Evolutionary conservation across 805 yeast species (phyloP), one percentile per base, ranked within the genome.

Genomic region (Suhomyces xylopsoci): DNA sequence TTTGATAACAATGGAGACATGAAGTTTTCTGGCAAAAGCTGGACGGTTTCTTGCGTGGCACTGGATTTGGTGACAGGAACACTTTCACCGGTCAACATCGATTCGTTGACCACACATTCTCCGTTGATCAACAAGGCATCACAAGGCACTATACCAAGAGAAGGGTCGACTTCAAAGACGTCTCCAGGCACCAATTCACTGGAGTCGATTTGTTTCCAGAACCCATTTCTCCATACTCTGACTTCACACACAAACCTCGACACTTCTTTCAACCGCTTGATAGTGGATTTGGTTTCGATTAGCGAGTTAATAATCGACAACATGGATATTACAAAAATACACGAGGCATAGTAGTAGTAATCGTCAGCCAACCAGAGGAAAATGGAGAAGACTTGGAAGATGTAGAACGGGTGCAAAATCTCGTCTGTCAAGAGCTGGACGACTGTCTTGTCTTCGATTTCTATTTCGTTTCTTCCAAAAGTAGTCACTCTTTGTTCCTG

Each of bases 61-160:
- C 88, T 80, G 9, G 76, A 56, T 66, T 94, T 94, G 0, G 97
- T 82, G 2, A 94, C 97, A 0, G 99, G 99, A 1, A 94, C 97
- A 49, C 97, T 90, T 67, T 94, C 99, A 40, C 99, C 99, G 0
- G 99, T 94, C 19, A 94, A 78, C 97, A 94, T 94, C 5, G 97
- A 88, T 66, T 94, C 99, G 67, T 94, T 94, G n/a, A 94, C 88
- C 51, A 94, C 91, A 65, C 96, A 89, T 65, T 92, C 98, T 49
- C 99, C 99, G 32, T 91, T 82, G 17, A 93, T 71, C 48, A 94
- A 74, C 10, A 94, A 68, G 0, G 96, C 87, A 68, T 94, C 99
- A 65, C 97, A 91, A 0, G 99, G 99, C 47, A 93, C 78, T 1
- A 80, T 62, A 3, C 75, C 62, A 52, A 94, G 72, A 0, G 88